phyloP scores from a whole-genome alignment of 495 filamentous ascomycete species.

The Bacidia gigantensis region DNA sequence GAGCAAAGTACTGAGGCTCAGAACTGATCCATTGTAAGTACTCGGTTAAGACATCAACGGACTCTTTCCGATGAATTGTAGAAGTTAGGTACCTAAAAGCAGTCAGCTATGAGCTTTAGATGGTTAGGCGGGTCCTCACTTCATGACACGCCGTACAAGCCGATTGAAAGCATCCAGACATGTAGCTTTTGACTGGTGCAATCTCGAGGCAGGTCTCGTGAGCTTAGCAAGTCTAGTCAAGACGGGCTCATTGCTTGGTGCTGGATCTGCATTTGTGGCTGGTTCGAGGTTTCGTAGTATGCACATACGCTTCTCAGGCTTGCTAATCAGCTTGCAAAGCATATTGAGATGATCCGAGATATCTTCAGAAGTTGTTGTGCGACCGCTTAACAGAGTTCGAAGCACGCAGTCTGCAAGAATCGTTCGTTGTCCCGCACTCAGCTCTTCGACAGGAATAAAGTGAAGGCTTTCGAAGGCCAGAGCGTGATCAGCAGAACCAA shows the following conservation, averaged over 20 bases:
- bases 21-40: too few species aligned
- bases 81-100: neutral
- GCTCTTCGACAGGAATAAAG: neutral
- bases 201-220: too few species aligned
- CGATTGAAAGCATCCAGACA: too few species aligned
- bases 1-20: too few species aligned
- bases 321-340: conserved; percentile 6
- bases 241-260: neutral
- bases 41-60: too few species aligned
- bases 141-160: too few species aligned
- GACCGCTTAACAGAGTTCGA: conserved; percentile 3
- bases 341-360: conserved; percentile 6
- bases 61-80: neutral
- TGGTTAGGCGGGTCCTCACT: too few species aligned
- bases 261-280: neutral
- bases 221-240: too few species aligned
- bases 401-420: conserved; percentile 9
- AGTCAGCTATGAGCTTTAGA: too few species aligned
- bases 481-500: conserved; percentile 7
- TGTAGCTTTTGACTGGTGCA: too few species aligned
- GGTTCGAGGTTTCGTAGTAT: neutral
- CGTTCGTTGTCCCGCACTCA: conserved; percentile 4
- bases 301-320: neutral
- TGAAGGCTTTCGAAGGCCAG: conserved; percentile 7
- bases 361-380: neutral